These are phyloP conservation scores for Phytophthora foliorum DNA, from an alignment of 352 stramenopile genomes.

Conservation along the genomic window DNA sequence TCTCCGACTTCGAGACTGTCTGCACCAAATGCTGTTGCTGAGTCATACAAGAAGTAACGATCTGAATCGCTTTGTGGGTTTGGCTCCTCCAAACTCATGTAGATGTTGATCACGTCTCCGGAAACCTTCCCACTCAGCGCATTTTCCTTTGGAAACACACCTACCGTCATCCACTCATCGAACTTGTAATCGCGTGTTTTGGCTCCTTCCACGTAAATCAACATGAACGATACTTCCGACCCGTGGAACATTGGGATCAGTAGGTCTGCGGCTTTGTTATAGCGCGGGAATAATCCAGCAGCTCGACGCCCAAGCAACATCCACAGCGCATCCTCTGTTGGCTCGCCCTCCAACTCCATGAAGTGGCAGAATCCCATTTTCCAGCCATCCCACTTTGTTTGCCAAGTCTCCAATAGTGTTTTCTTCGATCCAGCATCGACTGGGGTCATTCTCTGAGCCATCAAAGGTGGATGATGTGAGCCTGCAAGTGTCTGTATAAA, in stretches of 20 bases:
- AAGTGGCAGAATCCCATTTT: conserved; percentile 10
- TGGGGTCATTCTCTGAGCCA: no score
- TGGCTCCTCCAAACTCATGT: not conserved
- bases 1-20: not conserved
- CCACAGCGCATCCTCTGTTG: conserved; percentile 9
- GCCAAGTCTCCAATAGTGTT: not conserved
- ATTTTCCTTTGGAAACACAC: not conserved
- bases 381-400: not conserved
- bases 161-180: not conserved
- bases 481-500: not conserved
- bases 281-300: not conserved
- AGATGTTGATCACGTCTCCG: not conserved
- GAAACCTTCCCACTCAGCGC: not conserved
- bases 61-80: not conserved
- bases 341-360: not conserved
- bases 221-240: not conserved
- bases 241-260: conserved; percentile 4
- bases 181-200: not conserved
- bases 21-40: no score
- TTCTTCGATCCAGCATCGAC: not conserved
- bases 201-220: not conserved
- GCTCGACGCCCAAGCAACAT: conserved; percentile 3
- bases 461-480: not conserved
- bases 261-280: not conserved
- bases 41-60: not conserved